Conservation (phyloP, 345 rosid genomes). For the Arabis hirsuta region DNA sequence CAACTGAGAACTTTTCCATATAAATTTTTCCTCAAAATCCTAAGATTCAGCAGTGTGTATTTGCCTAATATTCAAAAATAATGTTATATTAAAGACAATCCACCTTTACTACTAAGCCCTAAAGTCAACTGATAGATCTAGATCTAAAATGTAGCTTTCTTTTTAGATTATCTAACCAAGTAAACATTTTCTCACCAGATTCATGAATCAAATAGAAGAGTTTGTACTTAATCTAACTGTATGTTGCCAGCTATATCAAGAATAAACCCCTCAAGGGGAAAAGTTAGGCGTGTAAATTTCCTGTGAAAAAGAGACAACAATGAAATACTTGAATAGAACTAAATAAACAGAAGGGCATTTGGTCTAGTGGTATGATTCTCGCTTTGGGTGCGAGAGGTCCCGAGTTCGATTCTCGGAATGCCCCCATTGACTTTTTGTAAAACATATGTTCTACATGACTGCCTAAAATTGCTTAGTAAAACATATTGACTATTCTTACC, state of each 20-base stretch:
- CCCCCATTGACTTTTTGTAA: conserved; percentile 22
- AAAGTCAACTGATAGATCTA: conserved; percentile 20
- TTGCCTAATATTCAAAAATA: background rate
- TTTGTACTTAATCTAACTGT: background rate
- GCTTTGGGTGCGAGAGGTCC: conserved; percentile 90
- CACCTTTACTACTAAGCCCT: background rate
- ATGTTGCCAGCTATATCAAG: conserved; percentile 9
- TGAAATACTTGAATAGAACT: conserved; percentile 17
- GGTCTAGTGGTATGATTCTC: conserved; percentile 84
- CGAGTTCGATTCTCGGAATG: conserved; percentile 89
- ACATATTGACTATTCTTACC: no score
- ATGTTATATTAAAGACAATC: background rate
- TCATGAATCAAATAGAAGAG: conserved; percentile 14
- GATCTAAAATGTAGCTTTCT: conserved; percentile 5
- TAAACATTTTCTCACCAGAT: conserved; percentile 8
- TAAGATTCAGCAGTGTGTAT: background rate
- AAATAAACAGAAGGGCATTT: conserved; percentile 54
- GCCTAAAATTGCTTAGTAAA: background rate
- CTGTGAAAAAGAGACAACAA: conserved; percentile 6
- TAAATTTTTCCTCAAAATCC: background rate
- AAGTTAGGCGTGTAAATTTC: background rate
- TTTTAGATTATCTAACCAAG: background rate
- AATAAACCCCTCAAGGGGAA: conserved; percentile 6
- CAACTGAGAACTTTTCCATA: background rate
- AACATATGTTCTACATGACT: background rate